Percentiles rank a stretch among this genome's conserved stretches.
Conservation (phyloP, 2,329 filamentous ascomycete genomes). For the Thyridium curvatum region DNA sequence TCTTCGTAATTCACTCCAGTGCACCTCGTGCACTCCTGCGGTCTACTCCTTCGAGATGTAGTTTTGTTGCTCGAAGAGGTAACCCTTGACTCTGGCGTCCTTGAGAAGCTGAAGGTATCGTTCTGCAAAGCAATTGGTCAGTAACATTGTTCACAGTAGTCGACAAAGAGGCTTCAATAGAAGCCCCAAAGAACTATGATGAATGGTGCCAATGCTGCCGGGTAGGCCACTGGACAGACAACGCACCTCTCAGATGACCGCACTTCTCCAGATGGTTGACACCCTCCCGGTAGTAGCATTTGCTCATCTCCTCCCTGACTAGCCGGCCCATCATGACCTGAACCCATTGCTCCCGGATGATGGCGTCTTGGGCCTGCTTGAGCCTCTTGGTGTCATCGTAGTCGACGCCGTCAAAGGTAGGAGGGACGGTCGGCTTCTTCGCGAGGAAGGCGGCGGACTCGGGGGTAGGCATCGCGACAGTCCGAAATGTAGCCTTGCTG, state of each 20-base stretch:
- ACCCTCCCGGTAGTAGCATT: slow-evolving; percentile 79
- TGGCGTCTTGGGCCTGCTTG: slow-evolving; percentile 76
- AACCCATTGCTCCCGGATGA: slow-evolving; percentile 84
- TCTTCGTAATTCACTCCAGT: not conserved
- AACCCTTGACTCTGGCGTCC: slow-evolving; percentile 71
- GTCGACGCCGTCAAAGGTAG: slow-evolving; percentile 81
- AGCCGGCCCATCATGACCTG: slow-evolving; percentile 82
- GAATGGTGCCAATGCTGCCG: not conserved
- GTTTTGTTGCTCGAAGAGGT: slow-evolving; percentile 75
- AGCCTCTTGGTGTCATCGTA: slow-evolving; percentile 76
- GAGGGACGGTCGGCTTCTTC: slow-evolving; percentile 75
- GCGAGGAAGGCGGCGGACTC: slow-evolving; percentile 77
- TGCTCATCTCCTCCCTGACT: slow-evolving; percentile 75
- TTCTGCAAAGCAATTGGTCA: slow-evolving; percentile 43
- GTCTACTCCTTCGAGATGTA: slow-evolving; percentile 51
- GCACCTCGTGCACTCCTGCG: too few species aligned
- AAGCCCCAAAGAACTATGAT: not conserved
- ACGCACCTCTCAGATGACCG: slow-evolving; percentile 71
- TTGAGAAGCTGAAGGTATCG: slow-evolving; percentile 74
- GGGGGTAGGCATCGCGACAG: slow-evolving; percentile 65
- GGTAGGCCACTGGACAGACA: not conserved
- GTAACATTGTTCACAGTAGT: not conserved
- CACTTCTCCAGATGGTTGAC: slow-evolving; percentile 89
- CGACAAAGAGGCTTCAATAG: too few species aligned
- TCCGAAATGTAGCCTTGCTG: slow-evolving; percentile 4